A percentile compares a stretch with the other conserved stretches of the same genome.
These are phyloP conservation scores for Rutstroemia sydowiana DNA, from an alignment of 2,329 filamentous ascomycete species.

Conservation along the genomic window DNA sequence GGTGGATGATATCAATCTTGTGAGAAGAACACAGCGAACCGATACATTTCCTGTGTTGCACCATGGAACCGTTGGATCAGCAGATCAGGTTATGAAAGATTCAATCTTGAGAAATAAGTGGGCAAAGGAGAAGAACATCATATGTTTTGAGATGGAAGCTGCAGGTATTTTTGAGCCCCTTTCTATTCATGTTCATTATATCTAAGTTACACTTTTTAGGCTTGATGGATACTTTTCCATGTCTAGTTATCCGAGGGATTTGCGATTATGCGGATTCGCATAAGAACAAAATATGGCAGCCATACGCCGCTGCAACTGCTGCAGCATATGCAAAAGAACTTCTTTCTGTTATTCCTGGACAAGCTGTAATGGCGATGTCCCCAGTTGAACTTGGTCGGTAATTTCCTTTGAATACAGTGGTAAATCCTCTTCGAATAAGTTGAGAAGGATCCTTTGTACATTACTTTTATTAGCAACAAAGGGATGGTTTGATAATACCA, in stretches of 20 bases:
- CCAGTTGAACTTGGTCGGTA: constrained; percentile 1
- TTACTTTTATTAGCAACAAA: too few relatives aligned
- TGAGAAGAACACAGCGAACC: neutral
- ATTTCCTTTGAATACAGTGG: neutral
- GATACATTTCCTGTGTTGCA: constrained; percentile 32
- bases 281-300: constrained; percentile 13
- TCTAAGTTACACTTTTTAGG: neutral
- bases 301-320: constrained; percentile 12
- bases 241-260: constrained; percentile 14
- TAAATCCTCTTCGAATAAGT: neutral
- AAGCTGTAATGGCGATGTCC: neutral
- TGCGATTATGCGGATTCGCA: constrained; percentile 15
- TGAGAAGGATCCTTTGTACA: neutral
- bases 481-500: too few relatives aligned
- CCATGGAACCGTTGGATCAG: constrained; percentile 8
- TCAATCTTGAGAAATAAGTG: neutral
- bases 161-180: constrained; percentile 1
- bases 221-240: constrained; percentile 13
- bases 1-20: neutral
- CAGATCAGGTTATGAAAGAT: constrained; percentile 11
- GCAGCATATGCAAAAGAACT: constrained; percentile 13
- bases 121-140: neutral
- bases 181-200: neutral
- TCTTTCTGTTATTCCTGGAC: neutral
- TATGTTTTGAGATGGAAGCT: constrained; percentile 12